Conservation (phyloP, 805 yeast genomes). For the Yamadazyma ubonensis region DNA sequence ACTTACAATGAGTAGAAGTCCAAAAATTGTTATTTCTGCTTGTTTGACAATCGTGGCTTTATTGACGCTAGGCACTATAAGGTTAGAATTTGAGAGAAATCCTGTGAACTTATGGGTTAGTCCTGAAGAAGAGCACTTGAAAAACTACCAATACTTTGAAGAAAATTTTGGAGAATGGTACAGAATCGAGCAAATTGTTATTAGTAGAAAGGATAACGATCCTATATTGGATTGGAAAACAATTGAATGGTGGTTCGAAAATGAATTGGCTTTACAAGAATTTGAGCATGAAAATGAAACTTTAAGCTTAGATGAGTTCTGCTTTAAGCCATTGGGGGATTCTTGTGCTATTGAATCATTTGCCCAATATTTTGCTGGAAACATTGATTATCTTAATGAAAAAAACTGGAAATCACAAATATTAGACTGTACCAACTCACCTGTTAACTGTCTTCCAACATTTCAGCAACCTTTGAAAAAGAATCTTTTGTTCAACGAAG, state of each 20-base stretch:
- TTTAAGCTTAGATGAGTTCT: constrained; percentile 57
- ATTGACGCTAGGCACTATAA: constrained; percentile 51
- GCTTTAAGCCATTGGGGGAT: constrained; percentile 81
- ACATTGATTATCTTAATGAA: constrained; percentile 47
- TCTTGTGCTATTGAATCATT: constrained; percentile 83
- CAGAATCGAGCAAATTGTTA: constrained; percentile 79
- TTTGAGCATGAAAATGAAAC: constrained; percentile 25
- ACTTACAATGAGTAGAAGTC: constrained; percentile 57
- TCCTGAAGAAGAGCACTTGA: constrained; percentile 64
- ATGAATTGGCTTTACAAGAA: constrained; percentile 52
- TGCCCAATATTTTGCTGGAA: constrained; percentile 82
- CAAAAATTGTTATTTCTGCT: constrained; percentile 34
- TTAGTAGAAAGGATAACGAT: constrained; percentile 57
- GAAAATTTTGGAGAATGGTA: constrained; percentile 87
- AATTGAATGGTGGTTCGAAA: constrained; percentile 85
- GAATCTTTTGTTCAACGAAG: constrained; percentile 57
- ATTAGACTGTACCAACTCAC: constrained; percentile 65
- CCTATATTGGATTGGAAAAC: constrained; percentile 66
- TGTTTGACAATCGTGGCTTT: constrained; percentile 36
- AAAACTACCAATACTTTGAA: constrained; percentile 70
- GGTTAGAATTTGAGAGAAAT: constrained; percentile 64
- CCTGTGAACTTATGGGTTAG: constrained; percentile 93
- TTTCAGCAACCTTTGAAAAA: constrained; percentile 88
- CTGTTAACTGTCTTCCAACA: constrained; percentile 85
- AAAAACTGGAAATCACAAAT: constrained; percentile 57